Evolutionary conservation across 192 early-diverging fungal genomes (phyloP).

Genomic region (Umbelopsis vinacea): DNA sequence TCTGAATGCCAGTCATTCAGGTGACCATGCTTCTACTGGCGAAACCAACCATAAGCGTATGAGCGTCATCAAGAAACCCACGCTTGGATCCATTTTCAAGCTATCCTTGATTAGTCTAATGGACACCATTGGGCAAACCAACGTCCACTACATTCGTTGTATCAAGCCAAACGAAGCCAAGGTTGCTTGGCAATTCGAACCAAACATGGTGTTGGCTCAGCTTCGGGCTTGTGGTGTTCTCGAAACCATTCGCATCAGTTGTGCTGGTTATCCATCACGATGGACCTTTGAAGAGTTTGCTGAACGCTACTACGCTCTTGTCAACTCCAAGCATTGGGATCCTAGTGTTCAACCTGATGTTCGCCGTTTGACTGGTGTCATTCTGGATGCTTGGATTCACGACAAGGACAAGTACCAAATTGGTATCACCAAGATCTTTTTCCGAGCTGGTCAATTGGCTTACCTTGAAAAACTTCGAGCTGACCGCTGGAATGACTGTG

Average conservation of each 20-base stretch:
- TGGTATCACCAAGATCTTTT: constrained; percentile 96
- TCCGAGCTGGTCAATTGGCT: constrained; percentile 94
- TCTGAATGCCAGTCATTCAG: constrained; percentile 61
- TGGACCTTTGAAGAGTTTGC: constrained; percentile 91
- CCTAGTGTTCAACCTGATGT: constrained; percentile 51
- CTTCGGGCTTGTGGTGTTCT: constrained; percentile 98
- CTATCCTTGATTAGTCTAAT: constrained; percentile 89
- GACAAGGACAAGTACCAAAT: constrained; percentile 91
- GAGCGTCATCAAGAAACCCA: constrained; percentile 77
- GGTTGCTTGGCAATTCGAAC: constrained; percentile 89
- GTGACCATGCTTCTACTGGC: constrained; percentile 37
- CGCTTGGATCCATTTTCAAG: constrained; percentile 97
- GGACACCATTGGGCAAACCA: constrained; percentile 92
- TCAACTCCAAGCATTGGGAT: constrained; percentile 56
- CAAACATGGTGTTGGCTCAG: constrained; percentile 92
- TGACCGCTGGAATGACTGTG: constrained; percentile 80
- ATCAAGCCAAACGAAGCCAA: constrained; percentile 99
- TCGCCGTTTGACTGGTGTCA: constrained; percentile 61
- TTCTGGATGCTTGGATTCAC: constrained; percentile 69
- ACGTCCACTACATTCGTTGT: constrained; percentile 97
- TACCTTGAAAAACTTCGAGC: constrained; percentile 88
- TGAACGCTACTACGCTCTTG: constrained; percentile 76
- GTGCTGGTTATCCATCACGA: constrained; percentile 95
- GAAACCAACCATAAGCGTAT: constrained; percentile 46
- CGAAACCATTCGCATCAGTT: constrained; percentile 98